Percentiles rank a stretch among this genome's conserved stretches.
Conservation (phyloP, 2,329 filamentous ascomycete genomes). For the Trichoderma atrobrunneum region DNA sequence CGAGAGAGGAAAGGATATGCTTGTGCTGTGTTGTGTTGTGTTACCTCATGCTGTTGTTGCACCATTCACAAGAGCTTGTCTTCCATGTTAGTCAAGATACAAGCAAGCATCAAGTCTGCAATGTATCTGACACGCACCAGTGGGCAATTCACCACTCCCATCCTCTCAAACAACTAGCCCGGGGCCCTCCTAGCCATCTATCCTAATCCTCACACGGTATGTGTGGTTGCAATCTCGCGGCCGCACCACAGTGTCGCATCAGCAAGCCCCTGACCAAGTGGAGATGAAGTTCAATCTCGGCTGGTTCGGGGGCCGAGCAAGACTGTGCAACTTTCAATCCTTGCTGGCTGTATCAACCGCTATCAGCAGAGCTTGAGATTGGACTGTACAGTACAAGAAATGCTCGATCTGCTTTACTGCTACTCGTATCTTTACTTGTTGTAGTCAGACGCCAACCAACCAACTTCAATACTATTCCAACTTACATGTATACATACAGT, state of each 20-base stretch:
- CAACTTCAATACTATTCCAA: background rate
- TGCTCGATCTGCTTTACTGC: background rate
- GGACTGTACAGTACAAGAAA: background rate
- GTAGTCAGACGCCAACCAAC: background rate
- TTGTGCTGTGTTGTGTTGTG: background rate
- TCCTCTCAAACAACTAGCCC: background rate
- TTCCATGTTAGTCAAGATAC: background rate
- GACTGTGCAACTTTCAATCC: background rate
- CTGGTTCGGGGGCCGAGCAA: constrained; percentile 9
- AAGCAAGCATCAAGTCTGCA: background rate
- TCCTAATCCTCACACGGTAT: background rate
- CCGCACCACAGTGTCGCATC: background rate
- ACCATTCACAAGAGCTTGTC: background rate
- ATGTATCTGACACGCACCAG: constrained; percentile 11
- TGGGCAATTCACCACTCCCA: background rate
- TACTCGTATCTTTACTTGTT: background rate
- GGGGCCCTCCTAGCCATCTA: background rate
- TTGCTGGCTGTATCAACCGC: background rate
- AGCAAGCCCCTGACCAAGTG: constrained; percentile 8
- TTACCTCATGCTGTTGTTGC: background rate
- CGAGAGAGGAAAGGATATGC: background rate
- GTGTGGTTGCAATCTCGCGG: background rate
- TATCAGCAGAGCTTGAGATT: background rate
- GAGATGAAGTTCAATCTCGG: constrained; percentile 15
- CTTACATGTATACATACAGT: background rate